These are phyloP conservation scores for Eucommia ulmoides DNA, from an alignment of 257 asterid genomes.

Conservation along the genomic window DNA sequence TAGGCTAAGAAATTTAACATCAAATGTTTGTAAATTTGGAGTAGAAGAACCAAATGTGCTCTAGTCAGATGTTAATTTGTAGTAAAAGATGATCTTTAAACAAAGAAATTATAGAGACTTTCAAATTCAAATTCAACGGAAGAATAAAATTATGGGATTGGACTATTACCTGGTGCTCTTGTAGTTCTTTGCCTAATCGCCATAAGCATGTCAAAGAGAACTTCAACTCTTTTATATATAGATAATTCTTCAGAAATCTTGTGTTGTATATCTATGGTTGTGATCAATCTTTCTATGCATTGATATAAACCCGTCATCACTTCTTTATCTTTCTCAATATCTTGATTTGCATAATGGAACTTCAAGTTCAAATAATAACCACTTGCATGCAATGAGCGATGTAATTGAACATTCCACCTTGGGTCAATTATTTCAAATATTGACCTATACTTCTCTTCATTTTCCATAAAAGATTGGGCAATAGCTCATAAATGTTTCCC, in stretches of 20 bases:
- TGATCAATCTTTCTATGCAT: background rate
- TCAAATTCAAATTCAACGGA: background rate
- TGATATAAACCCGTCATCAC: background rate
- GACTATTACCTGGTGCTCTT: background rate
- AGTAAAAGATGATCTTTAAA: background rate
- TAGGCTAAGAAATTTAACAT: background rate
- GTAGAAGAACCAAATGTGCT: background rate
- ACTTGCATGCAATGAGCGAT: too few relatives aligned
- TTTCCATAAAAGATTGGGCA: background rate
- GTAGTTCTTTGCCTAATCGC: background rate
- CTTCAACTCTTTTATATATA: background rate
- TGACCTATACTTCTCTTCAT: background rate
- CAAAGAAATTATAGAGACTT: background rate
- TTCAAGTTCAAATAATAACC: too few relatives aligned
- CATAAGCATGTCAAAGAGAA: background rate
- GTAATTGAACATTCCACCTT: too few relatives aligned
- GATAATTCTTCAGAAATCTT: background rate
- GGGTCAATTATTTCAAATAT: too few relatives aligned
- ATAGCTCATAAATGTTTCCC: background rate
- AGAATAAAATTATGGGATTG: background rate
- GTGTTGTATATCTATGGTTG: too few relatives aligned
- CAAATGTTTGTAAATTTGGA: too few relatives aligned
- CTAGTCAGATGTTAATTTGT: background rate
- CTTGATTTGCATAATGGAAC: too few relatives aligned
- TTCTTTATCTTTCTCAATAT: too few relatives aligned